Evolutionary conservation across 2,329 filamentous ascomycete genomes (phyloP), one percentile per base, ranked within the genome.

Genomic region (Colletotrichum orbiculare): DNA sequence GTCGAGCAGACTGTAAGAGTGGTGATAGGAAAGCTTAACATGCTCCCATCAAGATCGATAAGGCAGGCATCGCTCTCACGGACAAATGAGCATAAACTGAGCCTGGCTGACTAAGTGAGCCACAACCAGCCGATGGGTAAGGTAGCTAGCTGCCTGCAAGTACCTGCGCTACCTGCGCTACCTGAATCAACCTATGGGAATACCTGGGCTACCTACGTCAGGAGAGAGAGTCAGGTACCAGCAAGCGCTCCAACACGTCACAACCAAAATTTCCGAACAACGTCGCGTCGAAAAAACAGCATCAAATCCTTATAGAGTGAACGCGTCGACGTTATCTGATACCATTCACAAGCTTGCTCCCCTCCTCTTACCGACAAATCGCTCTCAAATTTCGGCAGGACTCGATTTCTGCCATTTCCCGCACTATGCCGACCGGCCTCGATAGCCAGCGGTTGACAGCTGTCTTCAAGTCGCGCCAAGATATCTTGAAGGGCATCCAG

Each of bases 391-490:
- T 50, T 50, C 17, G 10, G 6, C 17, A 35, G 42, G 12, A n/a
- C 17, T 35, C 3, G 13, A 34, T 25, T 33, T 4, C 34, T 11
- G 35, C 9, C 3, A 37, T 47, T 35, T 25, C 15, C 38, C 25
- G 25, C 39, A 73, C 47, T 67, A 85, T 84, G 82, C 71, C 79
- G 57, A 71, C 74, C 60, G 70, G 74, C 58, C 82, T 88, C 46
- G 84, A 88, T 70, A 75, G 73, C 64, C 75, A 85, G 72, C 82
- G 77, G 71, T 77, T 88, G 59, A 77, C 76, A 65, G 76, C 79
- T 60, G 81, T 87, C 68, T 88, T 89, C 72, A 76, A 82, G 61
- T 79, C 83, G 43, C 80, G 86, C 53, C 85, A 85, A 7, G 86
- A 89, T 68, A 84, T 89, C 64, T 71, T 89, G 15, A 73, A 81